Percentiles rank a stretch among this genome's conserved stretches.
Conservation (phyloP, 2,329 filamentous ascomycete genomes). For the Pseudomassariella vexata region DNA sequence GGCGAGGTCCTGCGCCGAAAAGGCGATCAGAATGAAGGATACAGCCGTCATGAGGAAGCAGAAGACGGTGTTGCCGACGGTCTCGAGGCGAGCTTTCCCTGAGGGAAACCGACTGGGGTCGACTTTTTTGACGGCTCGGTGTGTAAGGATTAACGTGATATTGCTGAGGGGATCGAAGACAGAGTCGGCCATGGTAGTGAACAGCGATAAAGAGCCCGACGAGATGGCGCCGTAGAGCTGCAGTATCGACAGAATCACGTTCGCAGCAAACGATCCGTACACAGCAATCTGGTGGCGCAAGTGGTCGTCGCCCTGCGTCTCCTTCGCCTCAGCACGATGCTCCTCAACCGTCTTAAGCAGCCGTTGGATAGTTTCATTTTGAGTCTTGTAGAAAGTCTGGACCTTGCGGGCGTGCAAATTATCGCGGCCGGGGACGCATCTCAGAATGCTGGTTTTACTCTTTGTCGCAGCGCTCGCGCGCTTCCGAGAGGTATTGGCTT, state of each 20-base stretch:
- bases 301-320: conserved; percentile 76
- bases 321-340: conserved; percentile 74
- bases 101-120: conserved; percentile 83
- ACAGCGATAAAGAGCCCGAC: conserved; percentile 87
- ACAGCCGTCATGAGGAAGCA: conserved; percentile 94
- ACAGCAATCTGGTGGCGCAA: conserved; percentile 65
- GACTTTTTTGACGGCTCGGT: conserved; percentile 82
- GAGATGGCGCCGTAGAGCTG: conserved; percentile 86
- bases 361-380: conserved; percentile 91
- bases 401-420: conserved; percentile 47
- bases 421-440: conserved; percentile 9
- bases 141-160: conserved; percentile 76
- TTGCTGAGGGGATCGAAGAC: conserved; percentile 92
- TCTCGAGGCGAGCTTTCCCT: conserved; percentile 91
- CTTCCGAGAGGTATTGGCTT: conserved; percentile 75
- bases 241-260: conserved; percentile 69
- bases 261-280: conserved; percentile 69
- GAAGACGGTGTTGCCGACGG: conserved; percentile 91
- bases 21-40: conserved; percentile 86
- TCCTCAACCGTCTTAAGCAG: conserved; percentile 91
- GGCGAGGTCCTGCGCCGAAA: conserved; percentile 68
- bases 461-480: conserved; percentile 43
- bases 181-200: conserved; percentile 95
- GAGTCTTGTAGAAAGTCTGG: conserved; percentile 77
- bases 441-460: conserved; percentile 14